Evolutionary conservation across 108 stramenopile genomes (phyloP), one percentile per base, ranked within the genome.

Genomic region (Phaeodactylum tricornutum): DNA sequence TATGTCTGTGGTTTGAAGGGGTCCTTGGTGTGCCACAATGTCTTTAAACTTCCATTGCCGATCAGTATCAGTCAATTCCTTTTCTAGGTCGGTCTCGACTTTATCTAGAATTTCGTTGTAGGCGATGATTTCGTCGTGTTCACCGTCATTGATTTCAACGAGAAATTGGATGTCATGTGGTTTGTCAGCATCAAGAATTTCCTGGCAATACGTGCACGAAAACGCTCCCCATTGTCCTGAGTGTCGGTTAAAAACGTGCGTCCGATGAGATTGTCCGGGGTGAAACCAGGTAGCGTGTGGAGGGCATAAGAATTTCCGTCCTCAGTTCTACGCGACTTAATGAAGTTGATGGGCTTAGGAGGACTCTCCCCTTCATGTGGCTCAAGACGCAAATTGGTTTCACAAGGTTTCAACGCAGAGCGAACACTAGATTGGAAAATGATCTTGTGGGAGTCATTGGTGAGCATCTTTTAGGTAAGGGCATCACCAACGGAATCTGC

Each of bases 401-500:
- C n/a, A n/a, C n/a, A n/a, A n/a, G n/a, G n/a, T n/a, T 3, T 8
- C 4, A 8, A 20, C 21, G 3, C 38, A 40, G 38, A 8, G 2
- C 64, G 42, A 3, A 67, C 24, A 1, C 15, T 24, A 20, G 67
- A 57, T n/a, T 56, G 55, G 23, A 29, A 42, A 14, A 68, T 14
- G 19, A 68, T 30, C 21, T 22, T 5, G 1, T 33, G 31, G 16
- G 42, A 8, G 1, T 24, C 53, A 11, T 39, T 28, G 16, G 38
- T 52, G 0, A 57, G 37, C 3, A 68, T 52, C 23, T 47, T 34
- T 17, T 47, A 62, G 0, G 61, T 62, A 39, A 68, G 29, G 5
- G 41, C 34, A 29, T 63, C 52, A 7, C 68, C 68, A 27, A 59
- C 60, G 28, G 46, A 20, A 26, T 64, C 54, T 12, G 69, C 22